These are phyloP conservation scores for Spathaspora girioi DNA, from an alignment of 805 yeast genomes.

Conservation along the genomic window DNA sequence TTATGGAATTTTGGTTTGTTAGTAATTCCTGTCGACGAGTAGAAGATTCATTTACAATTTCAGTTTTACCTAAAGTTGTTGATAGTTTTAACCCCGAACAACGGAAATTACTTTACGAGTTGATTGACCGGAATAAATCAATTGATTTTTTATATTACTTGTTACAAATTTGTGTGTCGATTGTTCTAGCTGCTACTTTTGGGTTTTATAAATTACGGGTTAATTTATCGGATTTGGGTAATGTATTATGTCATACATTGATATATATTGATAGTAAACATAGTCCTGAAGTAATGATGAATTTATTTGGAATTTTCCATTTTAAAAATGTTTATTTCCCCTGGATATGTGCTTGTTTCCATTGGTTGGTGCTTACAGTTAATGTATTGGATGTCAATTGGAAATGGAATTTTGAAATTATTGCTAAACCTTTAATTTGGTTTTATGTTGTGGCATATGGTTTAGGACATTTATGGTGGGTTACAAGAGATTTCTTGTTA, in stretches of 20 bases:
- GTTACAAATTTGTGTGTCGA: conserved; percentile 19
- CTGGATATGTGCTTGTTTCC: conserved; percentile 6
- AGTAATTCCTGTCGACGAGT: conserved; percentile 17
- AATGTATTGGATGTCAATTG: neutral
- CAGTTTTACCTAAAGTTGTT: conserved; percentile 20
- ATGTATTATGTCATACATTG: conserved; percentile 21
- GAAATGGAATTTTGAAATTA: neutral
- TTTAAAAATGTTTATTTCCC: conserved; percentile 13
- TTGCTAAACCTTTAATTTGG: conserved; percentile 10
- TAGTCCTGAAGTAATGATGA: conserved; percentile 20
- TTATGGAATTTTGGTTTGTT: conserved; percentile 17
- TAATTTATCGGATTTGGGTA: conserved; percentile 18
- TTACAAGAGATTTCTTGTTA: conserved; percentile 14
- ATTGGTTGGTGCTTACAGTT: neutral
- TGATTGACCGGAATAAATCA: conserved; percentile 16
- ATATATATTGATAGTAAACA: conserved; percentile 27
- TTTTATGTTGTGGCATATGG: conserved; percentile 7
- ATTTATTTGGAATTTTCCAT: conserved; percentile 18
- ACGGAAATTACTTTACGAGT: conserved; percentile 9
- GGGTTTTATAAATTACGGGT: conserved; percentile 13
- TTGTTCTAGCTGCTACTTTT: conserved; percentile 16
- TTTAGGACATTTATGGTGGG: conserved; percentile 31
- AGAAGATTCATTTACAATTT: conserved; percentile 20
- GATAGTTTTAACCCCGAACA: conserved; percentile 15
- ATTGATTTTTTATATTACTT: conserved; percentile 30